phyloP scores from a whole-genome alignment of 352 stramenopile species.

The Saprolegnia diclina region DNA sequence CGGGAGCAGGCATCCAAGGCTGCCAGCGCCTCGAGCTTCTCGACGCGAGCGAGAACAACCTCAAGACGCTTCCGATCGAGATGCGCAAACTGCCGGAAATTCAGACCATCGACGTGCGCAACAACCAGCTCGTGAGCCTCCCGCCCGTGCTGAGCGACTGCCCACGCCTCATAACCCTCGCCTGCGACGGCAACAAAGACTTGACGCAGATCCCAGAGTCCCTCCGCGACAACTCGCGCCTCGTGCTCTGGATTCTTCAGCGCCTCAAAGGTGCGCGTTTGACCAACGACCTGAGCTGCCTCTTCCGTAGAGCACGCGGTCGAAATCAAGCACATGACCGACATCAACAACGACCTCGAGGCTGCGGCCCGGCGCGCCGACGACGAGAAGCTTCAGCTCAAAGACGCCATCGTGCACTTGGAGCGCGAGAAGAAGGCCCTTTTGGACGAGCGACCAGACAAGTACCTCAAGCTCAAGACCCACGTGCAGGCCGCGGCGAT shows the following conservation, averaged over 20 bases:
- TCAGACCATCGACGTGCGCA: slow-evolving; percentile 52
- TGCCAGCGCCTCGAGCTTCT: slow-evolving; percentile 67
- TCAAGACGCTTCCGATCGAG: slow-evolving; percentile 44
- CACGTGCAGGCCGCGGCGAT: slow-evolving; percentile 32
- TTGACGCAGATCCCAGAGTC: slow-evolving; percentile 60
- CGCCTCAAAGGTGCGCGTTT: slow-evolving; percentile 42
- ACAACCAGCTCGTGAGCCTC: slow-evolving; percentile 67
- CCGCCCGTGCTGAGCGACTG: slow-evolving; percentile 74
- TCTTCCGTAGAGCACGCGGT: slow-evolving; percentile 35
- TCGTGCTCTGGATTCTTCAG: slow-evolving; percentile 75
- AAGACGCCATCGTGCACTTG: slow-evolving; percentile 56
- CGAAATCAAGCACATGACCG: slow-evolving; percentile 62
- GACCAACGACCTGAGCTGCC: neutral
- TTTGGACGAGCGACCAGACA: slow-evolving; percentile 50
- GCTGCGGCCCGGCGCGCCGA: slow-evolving; percentile 61
- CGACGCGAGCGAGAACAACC: slow-evolving; percentile 58
- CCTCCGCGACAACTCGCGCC: slow-evolving; percentile 55
- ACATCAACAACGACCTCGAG: slow-evolving; percentile 69
- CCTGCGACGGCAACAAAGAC: slow-evolving; percentile 52
- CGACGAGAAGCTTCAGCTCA: slow-evolving; percentile 62
- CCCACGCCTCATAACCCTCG: slow-evolving; percentile 41
- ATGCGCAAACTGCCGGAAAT: slow-evolving; percentile 50
- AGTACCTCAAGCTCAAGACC: slow-evolving; percentile 71
- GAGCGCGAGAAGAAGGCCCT: slow-evolving; percentile 54
- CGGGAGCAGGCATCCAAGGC: slow-evolving; percentile 43